These are phyloP conservation scores for Apophysomyces trapeziformis DNA, from an alignment of 371 early-diverging fungal genomes.

Conservation along the genomic window DNA sequence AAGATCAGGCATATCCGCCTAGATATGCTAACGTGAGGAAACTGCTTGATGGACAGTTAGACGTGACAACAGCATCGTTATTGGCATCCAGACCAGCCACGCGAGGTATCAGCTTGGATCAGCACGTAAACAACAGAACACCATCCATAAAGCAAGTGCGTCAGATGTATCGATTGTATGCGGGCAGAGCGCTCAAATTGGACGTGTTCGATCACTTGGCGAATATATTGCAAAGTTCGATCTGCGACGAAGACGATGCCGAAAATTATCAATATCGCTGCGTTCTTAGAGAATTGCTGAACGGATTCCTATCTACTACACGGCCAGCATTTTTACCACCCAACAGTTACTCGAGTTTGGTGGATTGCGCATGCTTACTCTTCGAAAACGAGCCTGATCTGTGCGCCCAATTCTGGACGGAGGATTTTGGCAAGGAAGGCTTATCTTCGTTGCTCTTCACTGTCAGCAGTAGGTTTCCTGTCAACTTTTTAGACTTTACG, in stretches of 20 bases:
- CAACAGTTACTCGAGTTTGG: constrained; percentile 34
- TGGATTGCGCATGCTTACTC: constrained; percentile 23
- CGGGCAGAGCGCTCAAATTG: constrained; percentile 40
- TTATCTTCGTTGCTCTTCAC: constrained; percentile 26
- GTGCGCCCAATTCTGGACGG: constrained; percentile 37
- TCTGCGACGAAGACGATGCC: constrained; percentile 39
- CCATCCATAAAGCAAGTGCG: constrained; percentile 29
- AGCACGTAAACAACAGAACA: neutral
- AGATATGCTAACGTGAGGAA: constrained; percentile 22
- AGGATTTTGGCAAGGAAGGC: constrained; percentile 24
- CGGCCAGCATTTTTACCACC: constrained; percentile 32
- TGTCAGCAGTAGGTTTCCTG: constrained; percentile 39
- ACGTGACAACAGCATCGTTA: constrained; percentile 2
- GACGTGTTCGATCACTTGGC: constrained; percentile 31
- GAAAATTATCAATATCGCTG: constrained; percentile 35
- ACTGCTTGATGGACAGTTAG: constrained; percentile 18
- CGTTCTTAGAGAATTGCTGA: constrained; percentile 26
- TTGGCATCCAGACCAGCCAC: constrained; percentile 27
- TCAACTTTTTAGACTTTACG: constrained; percentile 29
- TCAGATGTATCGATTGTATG: constrained; percentile 28
- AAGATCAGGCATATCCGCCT: constrained; percentile 9
- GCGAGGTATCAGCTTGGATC: constrained; percentile 9
- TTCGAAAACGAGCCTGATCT: constrained; percentile 36
- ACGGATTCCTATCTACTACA: constrained; percentile 35
- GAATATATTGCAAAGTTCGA: constrained; percentile 22